Evolutionary conservation across 768 basidiomycete genomes (phyloP).

Genomic region (Steccherinum ochraceum): DNA sequence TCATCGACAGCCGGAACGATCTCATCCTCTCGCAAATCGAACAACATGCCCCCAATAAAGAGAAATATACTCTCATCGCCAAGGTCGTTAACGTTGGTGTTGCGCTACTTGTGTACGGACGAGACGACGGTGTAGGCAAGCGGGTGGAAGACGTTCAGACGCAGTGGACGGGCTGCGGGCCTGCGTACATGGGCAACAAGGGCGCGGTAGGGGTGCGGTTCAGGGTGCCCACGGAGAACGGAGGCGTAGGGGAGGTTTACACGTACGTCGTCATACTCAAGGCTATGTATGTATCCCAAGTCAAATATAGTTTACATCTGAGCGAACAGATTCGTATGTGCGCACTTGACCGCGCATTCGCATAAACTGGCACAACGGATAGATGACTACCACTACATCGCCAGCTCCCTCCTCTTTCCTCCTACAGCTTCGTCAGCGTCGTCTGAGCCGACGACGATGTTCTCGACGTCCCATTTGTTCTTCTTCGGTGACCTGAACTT

Average conservation of each 20-base stretch:
- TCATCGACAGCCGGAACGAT: conserved; percentile 60
- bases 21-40: conserved; percentile 76
- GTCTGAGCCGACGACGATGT: conserved; percentile 51
- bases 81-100: conserved; percentile 83
- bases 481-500: conserved; percentile 94
- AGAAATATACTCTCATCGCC: conserved; percentile 72
- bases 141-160: conserved; percentile 62
- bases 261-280: conserved; percentile 52
- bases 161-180: conserved; percentile 69
- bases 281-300: conserved; percentile 1
- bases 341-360: conserved; percentile 84
- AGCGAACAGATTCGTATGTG: conserved; percentile 72
- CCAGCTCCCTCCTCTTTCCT: conserved; percentile 72
- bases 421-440: conserved; percentile 35
- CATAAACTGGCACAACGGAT: conserved; percentile 59
- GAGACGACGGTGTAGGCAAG: conserved; percentile 59
- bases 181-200: conserved; percentile 87
- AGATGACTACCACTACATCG: conserved; percentile 77
- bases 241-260: conserved; percentile 63
- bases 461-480: conserved; percentile 86
- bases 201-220: conserved; percentile 89
- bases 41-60: conserved; percentile 61
- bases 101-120: conserved; percentile 82
- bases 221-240: conserved; percentile 52
- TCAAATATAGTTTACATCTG: conserved; percentile 2